A percentile compares a stretch with the other conserved stretches of the same genome.
Conservation (phyloP, 148 eudicot genomes). For the Chenopodium formosanum region DNA sequence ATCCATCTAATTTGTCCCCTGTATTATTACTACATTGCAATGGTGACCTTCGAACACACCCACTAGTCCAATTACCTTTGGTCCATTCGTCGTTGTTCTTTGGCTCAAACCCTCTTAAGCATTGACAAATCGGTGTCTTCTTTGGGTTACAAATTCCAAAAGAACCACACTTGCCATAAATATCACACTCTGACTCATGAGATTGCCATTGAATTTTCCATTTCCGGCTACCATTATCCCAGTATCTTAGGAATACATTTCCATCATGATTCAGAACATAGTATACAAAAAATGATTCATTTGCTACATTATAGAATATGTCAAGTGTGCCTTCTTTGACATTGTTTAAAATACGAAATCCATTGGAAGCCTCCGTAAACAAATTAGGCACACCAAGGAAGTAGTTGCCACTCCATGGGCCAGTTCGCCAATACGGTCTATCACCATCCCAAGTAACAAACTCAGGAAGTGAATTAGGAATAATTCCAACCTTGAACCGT, state of each 20-base stretch:
- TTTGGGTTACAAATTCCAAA: constrained; percentile 32
- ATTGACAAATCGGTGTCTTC: constrained; percentile 24
- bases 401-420: constrained; percentile 1
- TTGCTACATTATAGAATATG: neutral
- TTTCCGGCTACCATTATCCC: constrained; percentile 21
- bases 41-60: constrained; percentile 31
- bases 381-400: neutral
- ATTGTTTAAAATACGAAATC: neutral
- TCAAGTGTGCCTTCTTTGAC: neutral
- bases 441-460: neutral
- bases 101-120: constrained; percentile 39
- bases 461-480: neutral
- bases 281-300: constrained; percentile 13
- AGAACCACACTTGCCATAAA: constrained; percentile 34
- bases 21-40: constrained; percentile 30
- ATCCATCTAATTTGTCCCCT: constrained; percentile 42
- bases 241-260: constrained; percentile 17
- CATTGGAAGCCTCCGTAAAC: too few relatives aligned
- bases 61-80: constrained; percentile 29
- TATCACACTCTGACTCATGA: constrained; percentile 26
- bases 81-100: constrained; percentile 29
- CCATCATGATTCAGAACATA: constrained; percentile 28
- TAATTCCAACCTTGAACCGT: neutral
- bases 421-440: neutral
- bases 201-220: constrained; percentile 25